Evolutionary conservation across 2,329 filamentous ascomycete genomes (phyloP).

Genomic region (Xylariaceae sp.): DNA sequence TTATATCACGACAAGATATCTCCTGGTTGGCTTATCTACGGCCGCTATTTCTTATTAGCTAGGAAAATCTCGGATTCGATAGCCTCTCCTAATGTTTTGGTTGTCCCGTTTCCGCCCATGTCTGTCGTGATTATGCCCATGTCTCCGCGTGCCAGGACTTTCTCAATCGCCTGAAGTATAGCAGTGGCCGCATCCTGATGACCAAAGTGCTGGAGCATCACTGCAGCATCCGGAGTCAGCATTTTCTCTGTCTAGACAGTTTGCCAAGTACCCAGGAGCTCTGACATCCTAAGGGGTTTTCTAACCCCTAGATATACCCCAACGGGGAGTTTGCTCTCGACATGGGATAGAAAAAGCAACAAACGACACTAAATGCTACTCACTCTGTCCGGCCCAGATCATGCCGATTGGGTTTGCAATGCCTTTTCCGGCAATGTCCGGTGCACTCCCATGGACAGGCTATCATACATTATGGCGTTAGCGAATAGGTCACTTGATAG

Average conservation of each 20-base stretch:
- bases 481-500: not conserved
- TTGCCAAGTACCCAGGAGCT: too few species aligned
- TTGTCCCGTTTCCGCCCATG: conserved; percentile 60
- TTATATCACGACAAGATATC: too few species aligned
- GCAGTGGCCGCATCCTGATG: conserved; percentile 57
- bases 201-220: conserved; percentile 66
- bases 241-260: conserved; percentile 69
- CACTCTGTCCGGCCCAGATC: conserved; percentile 44
- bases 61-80: conserved; percentile 36
- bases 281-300: too few species aligned
- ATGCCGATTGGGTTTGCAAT: conserved; percentile 66
- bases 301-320: too few species aligned
- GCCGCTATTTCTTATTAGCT: not conserved
- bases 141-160: conserved; percentile 44
- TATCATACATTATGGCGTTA: not conserved
- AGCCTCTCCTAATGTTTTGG: conserved; percentile 61
- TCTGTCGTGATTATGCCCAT: conserved; percentile 59
- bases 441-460: conserved; percentile 65
- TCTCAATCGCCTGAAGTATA: conserved; percentile 34
- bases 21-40: not conserved
- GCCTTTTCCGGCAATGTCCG: conserved; percentile 66
- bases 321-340: too few species aligned
- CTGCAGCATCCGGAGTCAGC: too few species aligned
- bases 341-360: too few species aligned
- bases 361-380: too few species aligned